Evolutionary conservation across 257 asterid species (phyloP), one percentile per base, ranked within the genome.

Genomic region (Petunia axillaris): DNA sequence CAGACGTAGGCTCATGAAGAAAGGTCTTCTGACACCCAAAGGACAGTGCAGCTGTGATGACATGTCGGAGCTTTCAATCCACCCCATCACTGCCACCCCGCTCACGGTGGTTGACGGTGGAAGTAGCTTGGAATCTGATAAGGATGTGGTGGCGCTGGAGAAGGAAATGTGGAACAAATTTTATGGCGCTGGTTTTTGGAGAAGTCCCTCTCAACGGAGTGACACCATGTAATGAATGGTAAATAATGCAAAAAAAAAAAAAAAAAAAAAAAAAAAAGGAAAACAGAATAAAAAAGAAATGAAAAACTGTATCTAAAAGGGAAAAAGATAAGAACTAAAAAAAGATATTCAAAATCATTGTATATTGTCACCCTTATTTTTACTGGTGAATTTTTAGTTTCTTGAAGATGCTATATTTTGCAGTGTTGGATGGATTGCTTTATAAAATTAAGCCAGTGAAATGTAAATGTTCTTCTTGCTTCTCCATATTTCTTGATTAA

Each of bases 131-230:
- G 88, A 82, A 36, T 6, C 87, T 1, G 93, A 88, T 13, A 38
- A 84, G 64, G 97, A 89, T 14, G 90, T 88, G 10, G 57, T 84
- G 52, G 94, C 88, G 83, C 87, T 94, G 5, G 98, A 94, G 73
- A 88, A 87, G 88, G 98, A 92, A 83, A 92, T 94, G 98, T 86
- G 91, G 84, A 92, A 89, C 37, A 84, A 78, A 68, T 92, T 92
- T 48, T 86, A 87, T 89, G 62, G 89, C 14, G 90, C 91, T 78
- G 98, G 98, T 0, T 94, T 94, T 81, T 94, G 97, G 97, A 84
- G 97, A 87, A 94, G 97, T 84, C 79, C 85, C 35, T 94, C 98
- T 41, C 93, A 90, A 9, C 85, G 81, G 64, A 80, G 62, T 48
- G 91, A 85, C 57, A 15, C 25, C n/a, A 75, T 60, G 77, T 50